Evolutionary conservation across 208 protist species (phyloP).

Genomic region (Porcisia deanei): DNA sequence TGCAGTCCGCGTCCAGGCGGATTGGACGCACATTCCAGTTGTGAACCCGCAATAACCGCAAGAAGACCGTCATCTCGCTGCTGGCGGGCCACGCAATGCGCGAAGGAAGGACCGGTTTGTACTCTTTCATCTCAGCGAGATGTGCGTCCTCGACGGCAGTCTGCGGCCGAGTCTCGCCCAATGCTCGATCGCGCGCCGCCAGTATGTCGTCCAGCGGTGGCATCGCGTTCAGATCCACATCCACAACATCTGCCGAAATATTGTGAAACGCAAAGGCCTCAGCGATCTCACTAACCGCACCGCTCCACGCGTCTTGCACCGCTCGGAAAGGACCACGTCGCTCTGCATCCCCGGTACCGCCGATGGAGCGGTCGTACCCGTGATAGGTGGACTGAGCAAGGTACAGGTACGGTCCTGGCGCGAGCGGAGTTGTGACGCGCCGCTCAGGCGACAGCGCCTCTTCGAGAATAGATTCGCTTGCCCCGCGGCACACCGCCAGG

Average conservation of each 20-base stretch:
- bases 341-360: not conserved
- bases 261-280: slow-evolving; percentile 41
- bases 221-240: slow-evolving; percentile 62
- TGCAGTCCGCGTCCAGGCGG: slow-evolving; percentile 32
- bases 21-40: slow-evolving; percentile 69
- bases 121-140: slow-evolving; percentile 58
- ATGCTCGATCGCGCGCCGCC: slow-evolving; percentile 41
- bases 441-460: slow-evolving; percentile 57
- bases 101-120: slow-evolving; percentile 36
- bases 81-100: slow-evolving; percentile 23
- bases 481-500: slow-evolving; percentile 69
- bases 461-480: slow-evolving; percentile 40
- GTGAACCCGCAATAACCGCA: slow-evolving; percentile 76
- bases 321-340: slow-evolving; percentile 18
- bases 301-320: slow-evolving; percentile 54
- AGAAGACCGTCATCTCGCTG: slow-evolving; percentile 77
- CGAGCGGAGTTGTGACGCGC: slow-evolving; percentile 64
- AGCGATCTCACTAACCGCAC: slow-evolving; percentile 35
- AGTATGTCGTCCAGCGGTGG: slow-evolving; percentile 65
- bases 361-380: slow-evolving; percentile 59
- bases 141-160: slow-evolving; percentile 57
- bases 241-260: slow-evolving; percentile 60
- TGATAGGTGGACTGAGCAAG: slow-evolving; percentile 72
- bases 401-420: slow-evolving; percentile 69
- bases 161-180: slow-evolving; percentile 36